A percentile compares a stretch with the other conserved stretches of the same genome.
phyloP scores from a whole-genome alignment of 1,284 basidiomycete species.

The Moesziomyces aphidis region DNA sequence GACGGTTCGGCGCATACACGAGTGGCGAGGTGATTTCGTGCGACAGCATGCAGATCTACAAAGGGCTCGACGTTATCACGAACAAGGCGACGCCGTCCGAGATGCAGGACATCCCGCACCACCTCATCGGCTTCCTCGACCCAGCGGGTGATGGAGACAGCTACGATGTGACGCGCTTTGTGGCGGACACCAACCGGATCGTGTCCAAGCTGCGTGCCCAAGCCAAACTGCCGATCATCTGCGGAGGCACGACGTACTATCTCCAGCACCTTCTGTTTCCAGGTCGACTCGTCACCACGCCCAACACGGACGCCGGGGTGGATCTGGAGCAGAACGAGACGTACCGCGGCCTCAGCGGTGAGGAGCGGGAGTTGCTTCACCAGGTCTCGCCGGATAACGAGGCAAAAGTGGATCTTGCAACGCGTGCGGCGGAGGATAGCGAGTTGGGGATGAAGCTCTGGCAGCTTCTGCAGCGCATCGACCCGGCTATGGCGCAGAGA shows the following conservation, averaged over 20 bases:
- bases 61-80: conserved; percentile 92
- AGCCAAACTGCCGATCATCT: conserved; percentile 81
- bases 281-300: conserved; percentile 63
- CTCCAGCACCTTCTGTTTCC: conserved; percentile 82
- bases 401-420: conserved; percentile 12
- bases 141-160: conserved; percentile 77
- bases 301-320: neutral
- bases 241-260: conserved; percentile 97
- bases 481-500: conserved; percentile 79
- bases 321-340: conserved; percentile 3
- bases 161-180: conserved; percentile 74
- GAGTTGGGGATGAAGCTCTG: conserved; percentile 72
- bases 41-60: conserved; percentile 97
- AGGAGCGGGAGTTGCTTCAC: conserved; percentile 7
- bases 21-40: conserved; percentile 82
- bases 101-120: conserved; percentile 84
- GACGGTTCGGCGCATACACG: conserved; percentile 4
- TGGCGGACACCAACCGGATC: conserved; percentile 63
- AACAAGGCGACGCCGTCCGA: conserved; percentile 89
- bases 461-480: conserved; percentile 77
- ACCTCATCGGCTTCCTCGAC: conserved; percentile 85
- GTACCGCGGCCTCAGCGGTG: conserved; percentile 2
- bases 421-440: conserved; percentile 1
- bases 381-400: conserved; percentile 2
- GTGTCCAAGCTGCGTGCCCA: neutral